phyloP scores from a whole-genome alignment of 1,139 yeast species.

The Chernovozyma aurita region DNA sequence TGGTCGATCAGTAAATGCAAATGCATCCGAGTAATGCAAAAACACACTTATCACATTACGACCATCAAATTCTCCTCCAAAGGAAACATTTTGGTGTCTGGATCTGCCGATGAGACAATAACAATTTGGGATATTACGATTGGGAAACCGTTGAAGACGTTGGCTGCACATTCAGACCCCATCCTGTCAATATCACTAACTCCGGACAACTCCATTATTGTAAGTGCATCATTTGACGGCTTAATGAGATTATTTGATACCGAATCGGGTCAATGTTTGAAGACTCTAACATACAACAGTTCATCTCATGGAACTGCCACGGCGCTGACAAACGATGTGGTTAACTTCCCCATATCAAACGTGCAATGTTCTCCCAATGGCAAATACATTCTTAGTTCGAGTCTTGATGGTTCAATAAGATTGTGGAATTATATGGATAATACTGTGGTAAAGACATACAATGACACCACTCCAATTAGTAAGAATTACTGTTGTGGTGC shows the following conservation, averaged over 20 bases:
- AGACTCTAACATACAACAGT: slow-evolving; percentile 73
- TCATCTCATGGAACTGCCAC: slow-evolving; percentile 56
- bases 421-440: slow-evolving; percentile 83
- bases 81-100: slow-evolving; percentile 77
- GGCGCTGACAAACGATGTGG: slow-evolving; percentile 49
- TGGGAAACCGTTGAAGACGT: slow-evolving; percentile 68
- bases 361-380: slow-evolving; percentile 82
- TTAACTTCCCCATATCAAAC: slow-evolving; percentile 63
- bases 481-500: slow-evolving; percentile 48
- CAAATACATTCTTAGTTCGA: slow-evolving; percentile 69
- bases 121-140: slow-evolving; percentile 82
- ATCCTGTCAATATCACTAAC: slow-evolving; percentile 69
- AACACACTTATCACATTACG: slow-evolving; percentile 85
- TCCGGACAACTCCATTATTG: slow-evolving; percentile 78
- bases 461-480: slow-evolving; percentile 25
- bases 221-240: slow-evolving; percentile 90
- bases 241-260: slow-evolving; percentile 84
- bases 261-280: slow-evolving; percentile 84
- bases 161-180: slow-evolving; percentile 94
- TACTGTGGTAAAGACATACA: slow-evolving; percentile 71
- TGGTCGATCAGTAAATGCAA: slow-evolving; percentile 58
- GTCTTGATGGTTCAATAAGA: slow-evolving; percentile 74
- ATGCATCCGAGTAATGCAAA: slow-evolving; percentile 57
- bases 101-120: slow-evolving; percentile 88
- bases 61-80: slow-evolving; percentile 65